Base-by-base conservation (phyloP, 2,329 filamentous ascomycete genomes). In the Cercospora brassicicola region DNA sequence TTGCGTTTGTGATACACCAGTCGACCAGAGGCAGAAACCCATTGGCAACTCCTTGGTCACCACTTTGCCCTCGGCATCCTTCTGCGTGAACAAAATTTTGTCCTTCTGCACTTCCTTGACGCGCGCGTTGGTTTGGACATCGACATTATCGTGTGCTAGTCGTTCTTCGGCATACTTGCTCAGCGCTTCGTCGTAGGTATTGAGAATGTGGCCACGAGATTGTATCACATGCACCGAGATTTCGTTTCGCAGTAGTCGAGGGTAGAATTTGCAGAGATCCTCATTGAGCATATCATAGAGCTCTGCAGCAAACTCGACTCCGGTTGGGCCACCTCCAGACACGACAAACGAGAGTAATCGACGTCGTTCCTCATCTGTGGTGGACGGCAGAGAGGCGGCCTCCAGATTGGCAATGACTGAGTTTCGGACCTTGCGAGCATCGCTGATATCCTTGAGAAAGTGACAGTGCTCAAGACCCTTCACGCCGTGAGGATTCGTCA, bases 191-290 rank as follows among this genome's bases (percentile, higher is more conserved):
- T 99, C 95, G 78, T 99, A 99, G 0, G 95, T 99, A 82, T 99
- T 99, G 31, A 99, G 85, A 71, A 99, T 99, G 75, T 99, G 95
- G 48, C 91, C 90, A 67, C 95, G 88, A 75, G 93, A 96, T 78
- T 99, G 95, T 70, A 99, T 97, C 57, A 99, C 86, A 77, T 99
- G 96, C 1, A 99, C 94, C 0, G 95, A 98, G 59, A 99, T 96
- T 79, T 99, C 93, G 78, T 98, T 98, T 69, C 95, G 89, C n/a
- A 99, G 82, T 31, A 99, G 88, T 70, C 89, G 90, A 2, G 95
- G 95, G 79, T 97, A 99, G 74, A 91, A 88, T 62, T 86, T 84
- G 53, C 90, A 90, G 53, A 99, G 81, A 78, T 99, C 95, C 79
- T 99, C 96, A 76, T 99, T 99, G 15, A 99, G 85, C 79, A 99